Evolutionary conservation across 306 rosid species (phyloP).

Genomic region (Lathyrus oleraceus): DNA sequence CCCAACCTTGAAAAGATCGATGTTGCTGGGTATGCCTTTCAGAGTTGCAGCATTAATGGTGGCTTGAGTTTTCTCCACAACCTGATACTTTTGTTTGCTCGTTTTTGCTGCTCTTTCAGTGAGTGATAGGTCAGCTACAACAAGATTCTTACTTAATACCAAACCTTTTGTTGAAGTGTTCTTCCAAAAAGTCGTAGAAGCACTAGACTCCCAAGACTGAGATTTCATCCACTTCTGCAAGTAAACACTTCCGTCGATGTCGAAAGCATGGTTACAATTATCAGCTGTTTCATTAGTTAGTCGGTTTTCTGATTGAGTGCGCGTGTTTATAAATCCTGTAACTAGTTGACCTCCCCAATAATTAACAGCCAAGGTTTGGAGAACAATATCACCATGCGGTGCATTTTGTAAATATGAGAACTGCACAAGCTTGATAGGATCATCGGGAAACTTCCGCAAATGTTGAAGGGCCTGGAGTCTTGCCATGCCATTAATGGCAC

Average conservation of each 20-base stretch:
- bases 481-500: slow-evolving; percentile 70
- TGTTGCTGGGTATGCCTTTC: slow-evolving; percentile 92
- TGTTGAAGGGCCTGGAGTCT: slow-evolving; percentile 88
- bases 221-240: slow-evolving; percentile 88
- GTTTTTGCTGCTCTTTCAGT: slow-evolving; percentile 74
- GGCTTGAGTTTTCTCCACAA: slow-evolving; percentile 87
- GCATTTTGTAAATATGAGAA: slow-evolving; percentile 71
- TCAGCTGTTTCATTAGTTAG: slow-evolving; percentile 54
- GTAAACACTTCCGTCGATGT: slow-evolving; percentile 90
- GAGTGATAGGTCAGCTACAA: slow-evolving; percentile 72
- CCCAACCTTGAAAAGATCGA: slow-evolving; percentile 91
- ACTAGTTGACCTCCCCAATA: slow-evolving; percentile 86
- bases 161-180: slow-evolving; percentile 66
- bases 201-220: slow-evolving; percentile 73
- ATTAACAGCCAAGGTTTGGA: slow-evolving; percentile 81
- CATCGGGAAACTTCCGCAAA: slow-evolving; percentile 76
- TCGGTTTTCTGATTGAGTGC: slow-evolving; percentile 43
- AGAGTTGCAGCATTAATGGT: slow-evolving; percentile 94
- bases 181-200: slow-evolving; percentile 79
- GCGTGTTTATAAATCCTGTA: slow-evolving; percentile 49
- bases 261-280: slow-evolving; percentile 61
- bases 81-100: slow-evolving; percentile 57
- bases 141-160: slow-evolving; percentile 77
- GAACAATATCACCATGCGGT: slow-evolving; percentile 76
- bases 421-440: slow-evolving; percentile 87